Evolutionary conservation across 1,284 basidiomycete species (phyloP), one percentile per base, ranked within the genome.

Genomic region (Ganoderma lingzhi): DNA sequence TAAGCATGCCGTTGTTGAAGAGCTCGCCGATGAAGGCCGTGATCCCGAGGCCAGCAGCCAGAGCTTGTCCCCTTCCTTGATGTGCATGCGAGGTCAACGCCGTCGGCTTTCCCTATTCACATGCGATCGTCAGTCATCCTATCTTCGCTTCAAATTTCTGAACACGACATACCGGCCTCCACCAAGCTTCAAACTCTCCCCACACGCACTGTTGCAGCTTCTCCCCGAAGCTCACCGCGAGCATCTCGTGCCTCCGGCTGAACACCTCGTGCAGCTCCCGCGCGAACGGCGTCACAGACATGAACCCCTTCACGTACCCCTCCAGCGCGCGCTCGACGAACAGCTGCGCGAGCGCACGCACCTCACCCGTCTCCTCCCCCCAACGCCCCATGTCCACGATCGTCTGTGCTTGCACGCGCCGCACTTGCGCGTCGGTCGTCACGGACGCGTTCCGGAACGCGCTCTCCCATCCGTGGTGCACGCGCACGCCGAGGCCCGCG

Each of bases 1-100:
- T 64, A 32, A 80, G 53, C 32, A 83, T 68, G 14, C 67, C 64
- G 9, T 68, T 56, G 6, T 71, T 66, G 73, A 78, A 82, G 28
- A 83, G 76, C 63, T 81, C 80, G 9, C 79, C 82, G 28, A 81
- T 70, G 65, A 82, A 82, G 0, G 74, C 64, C 28, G 76, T 75
- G 35, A 81, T 69, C 5, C 74, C 69, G 19, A 77, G 70, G 1
- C 80, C 79, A 8, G 78, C 76, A 1, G 74, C 68, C 17, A 82
- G 35, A 70, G 66, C 12, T n/a, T 59, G 35, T 4, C 68, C 69
- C 65, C n/a, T 15, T 8, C 23, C 45, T 51, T 44, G 53, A 35
- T 37, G 73, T 15, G 62, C 70, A 61, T 70, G 59, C 0, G 56
- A 59, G 9, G 69, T 64, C 41, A 71, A 72, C 62, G 64, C 70